phyloP scores from a whole-genome alignment of 352 stramenopile species.

The Phytopythium delawarense region DNA sequence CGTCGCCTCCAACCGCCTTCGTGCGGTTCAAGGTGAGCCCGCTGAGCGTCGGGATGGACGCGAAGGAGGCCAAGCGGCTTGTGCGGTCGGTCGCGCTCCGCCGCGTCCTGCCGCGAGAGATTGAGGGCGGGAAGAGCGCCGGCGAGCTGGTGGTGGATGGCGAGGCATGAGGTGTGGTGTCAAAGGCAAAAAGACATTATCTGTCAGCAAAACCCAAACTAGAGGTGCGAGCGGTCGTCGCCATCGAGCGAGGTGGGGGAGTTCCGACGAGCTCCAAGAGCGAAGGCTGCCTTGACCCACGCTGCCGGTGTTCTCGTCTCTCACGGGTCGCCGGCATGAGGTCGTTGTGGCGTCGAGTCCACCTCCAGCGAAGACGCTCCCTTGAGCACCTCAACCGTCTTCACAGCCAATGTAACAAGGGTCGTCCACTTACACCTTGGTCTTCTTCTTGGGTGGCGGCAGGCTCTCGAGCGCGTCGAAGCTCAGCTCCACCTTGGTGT shows the following conservation, averaged over 20 bases:
- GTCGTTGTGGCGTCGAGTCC: background rate
- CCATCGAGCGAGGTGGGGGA: background rate
- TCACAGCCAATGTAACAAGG: background rate
- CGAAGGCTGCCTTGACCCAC: background rate
- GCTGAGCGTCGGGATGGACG: constrained; percentile 21
- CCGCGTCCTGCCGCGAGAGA: background rate
- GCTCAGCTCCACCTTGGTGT: constrained; percentile 80
- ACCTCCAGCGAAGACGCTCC: background rate
- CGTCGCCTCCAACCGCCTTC: constrained; percentile 13
- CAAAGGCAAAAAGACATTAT: constrained; percentile 1
- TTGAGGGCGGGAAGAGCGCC: background rate
- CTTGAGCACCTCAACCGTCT: background rate
- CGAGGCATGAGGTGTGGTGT: background rate
- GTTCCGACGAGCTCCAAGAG: too few relatives aligned
- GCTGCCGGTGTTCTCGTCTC: background rate
- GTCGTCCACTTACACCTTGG: constrained; percentile 42
- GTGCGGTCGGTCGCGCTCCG: constrained; percentile 17
- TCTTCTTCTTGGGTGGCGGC: constrained; percentile 84
- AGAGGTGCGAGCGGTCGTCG: background rate
- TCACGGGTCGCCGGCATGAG: background rate
- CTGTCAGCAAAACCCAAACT: background rate
- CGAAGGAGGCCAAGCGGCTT: constrained; percentile 10
- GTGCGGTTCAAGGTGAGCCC: constrained; percentile 33
- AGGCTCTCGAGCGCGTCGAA: constrained; percentile 79
- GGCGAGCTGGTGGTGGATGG: constrained; percentile 15